These are phyloP conservation scores for Russula sp. DNA, from an alignment of 768 basidiomycete genomes.

Conservation along the genomic window DNA sequence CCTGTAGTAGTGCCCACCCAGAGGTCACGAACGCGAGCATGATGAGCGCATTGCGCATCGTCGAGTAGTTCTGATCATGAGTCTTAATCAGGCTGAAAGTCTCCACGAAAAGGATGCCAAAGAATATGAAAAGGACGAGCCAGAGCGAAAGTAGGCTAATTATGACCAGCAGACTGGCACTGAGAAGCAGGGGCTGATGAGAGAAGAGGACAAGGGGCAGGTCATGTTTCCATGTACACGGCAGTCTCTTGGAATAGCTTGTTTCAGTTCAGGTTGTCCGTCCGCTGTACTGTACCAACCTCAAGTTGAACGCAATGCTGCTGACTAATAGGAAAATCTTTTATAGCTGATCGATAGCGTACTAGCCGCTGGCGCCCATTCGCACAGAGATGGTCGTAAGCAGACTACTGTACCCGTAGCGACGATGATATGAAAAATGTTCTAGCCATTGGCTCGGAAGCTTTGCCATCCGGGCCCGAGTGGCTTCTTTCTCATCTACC, in stretches of 20 bases:
- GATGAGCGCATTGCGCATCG: slow-evolving; percentile 71
- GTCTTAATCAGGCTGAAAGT: slow-evolving; percentile 43
- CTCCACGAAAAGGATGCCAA: no score
- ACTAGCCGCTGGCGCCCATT: slow-evolving; percentile 46
- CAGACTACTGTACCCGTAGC: slow-evolving; percentile 65
- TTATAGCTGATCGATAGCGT: neutral
- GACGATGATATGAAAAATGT: slow-evolving; percentile 80
- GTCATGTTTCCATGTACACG: slow-evolving; percentile 50
- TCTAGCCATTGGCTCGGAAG: slow-evolving; percentile 89
- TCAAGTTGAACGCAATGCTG: slow-evolving; percentile 81
- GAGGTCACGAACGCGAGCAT: slow-evolving; percentile 34
- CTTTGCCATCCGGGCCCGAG: slow-evolving; percentile 74
- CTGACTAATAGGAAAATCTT: slow-evolving; percentile 79
- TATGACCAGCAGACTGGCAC: no score
- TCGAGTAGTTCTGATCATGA: slow-evolving; percentile 68
- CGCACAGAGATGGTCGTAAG: slow-evolving; percentile 73
- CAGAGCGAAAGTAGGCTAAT: no score
- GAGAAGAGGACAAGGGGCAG: no score
- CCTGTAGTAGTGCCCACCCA: no score
- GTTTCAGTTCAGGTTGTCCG: slow-evolving; percentile 49
- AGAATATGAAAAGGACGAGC: no score
- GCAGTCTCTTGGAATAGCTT: slow-evolving; percentile 72
- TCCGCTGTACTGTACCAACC: slow-evolving; percentile 54
- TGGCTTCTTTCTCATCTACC: no score
- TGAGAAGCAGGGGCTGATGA: no score